Evolutionary conservation across 805 yeast species (phyloP).

Genomic region (Sugiyamaella mastotermitis): DNA sequence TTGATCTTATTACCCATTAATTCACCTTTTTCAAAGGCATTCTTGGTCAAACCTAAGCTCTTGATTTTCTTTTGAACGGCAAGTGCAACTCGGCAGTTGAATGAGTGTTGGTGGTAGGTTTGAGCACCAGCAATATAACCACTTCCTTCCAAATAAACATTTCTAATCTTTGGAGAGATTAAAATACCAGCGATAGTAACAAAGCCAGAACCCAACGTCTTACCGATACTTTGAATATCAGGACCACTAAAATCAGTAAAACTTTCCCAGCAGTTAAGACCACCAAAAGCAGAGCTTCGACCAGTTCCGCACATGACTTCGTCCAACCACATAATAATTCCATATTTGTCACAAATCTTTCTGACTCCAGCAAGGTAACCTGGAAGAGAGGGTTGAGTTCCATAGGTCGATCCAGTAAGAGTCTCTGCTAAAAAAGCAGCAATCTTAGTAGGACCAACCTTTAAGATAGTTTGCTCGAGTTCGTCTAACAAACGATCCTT

Average conservation of each 20-base stretch:
- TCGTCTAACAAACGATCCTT: conserved; percentile 34
- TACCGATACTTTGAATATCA: conserved; percentile 45
- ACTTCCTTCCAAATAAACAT: conserved; percentile 36
- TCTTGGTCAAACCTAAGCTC: conserved; percentile 33
- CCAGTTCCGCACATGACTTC: conserved; percentile 59
- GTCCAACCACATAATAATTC: conserved; percentile 44
- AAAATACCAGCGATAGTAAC: conserved; percentile 44
- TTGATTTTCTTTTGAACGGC: conserved; percentile 38
- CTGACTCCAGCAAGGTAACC: conserved; percentile 44
- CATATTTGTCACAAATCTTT: conserved; percentile 47
- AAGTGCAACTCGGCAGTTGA: conserved; percentile 40
- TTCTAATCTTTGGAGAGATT: conserved; percentile 36
- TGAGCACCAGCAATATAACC: conserved; percentile 42
- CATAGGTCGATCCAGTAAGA: conserved; percentile 42
- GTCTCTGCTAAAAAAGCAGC: conserved; percentile 42
- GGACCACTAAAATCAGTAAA: conserved; percentile 36
- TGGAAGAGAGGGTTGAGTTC: conserved; percentile 40
- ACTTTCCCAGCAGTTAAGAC: conserved; percentile 43
- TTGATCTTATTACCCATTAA: conserved; percentile 36
- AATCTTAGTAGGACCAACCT: conserved; percentile 40
- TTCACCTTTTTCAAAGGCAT: conserved; percentile 40
- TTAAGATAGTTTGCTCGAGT: conserved; percentile 38
- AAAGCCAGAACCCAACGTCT: conserved; percentile 42
- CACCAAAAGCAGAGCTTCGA: conserved; percentile 35
- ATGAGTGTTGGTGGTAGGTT: conserved; percentile 43